phyloP scores from a whole-genome alignment of 1,284 basidiomycete genomes.

The Cystobasidium sp. region DNA sequence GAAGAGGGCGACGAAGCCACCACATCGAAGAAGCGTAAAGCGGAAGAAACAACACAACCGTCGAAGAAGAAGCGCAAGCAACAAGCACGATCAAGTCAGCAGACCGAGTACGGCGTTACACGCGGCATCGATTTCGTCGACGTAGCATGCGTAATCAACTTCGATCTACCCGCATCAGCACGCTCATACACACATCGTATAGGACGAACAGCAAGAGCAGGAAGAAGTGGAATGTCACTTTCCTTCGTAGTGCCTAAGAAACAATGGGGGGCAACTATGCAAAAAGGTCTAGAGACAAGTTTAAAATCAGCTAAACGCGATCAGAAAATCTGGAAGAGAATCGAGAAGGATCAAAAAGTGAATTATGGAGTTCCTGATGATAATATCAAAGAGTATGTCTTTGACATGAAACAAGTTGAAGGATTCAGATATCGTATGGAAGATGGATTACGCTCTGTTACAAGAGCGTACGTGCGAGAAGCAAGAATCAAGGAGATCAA shows the following conservation, averaged over 20 bases:
- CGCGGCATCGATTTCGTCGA: constrained; percentile 97
- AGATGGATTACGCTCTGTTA: constrained; percentile 88
- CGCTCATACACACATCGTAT: constrained; percentile 96
- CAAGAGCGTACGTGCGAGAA: constrained; percentile 81
- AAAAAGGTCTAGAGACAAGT: constrained; percentile 65
- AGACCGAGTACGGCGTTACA: constrained; percentile 87
- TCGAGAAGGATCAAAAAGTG: constrained; percentile 71
- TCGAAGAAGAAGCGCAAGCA: constrained; percentile 30
- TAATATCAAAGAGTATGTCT: constrained; percentile 81
- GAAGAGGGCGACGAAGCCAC: constrained; percentile 22
- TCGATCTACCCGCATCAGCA: constrained; percentile 87
- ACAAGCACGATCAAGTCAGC: constrained; percentile 23
- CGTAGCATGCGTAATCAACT: constrained; percentile 97
- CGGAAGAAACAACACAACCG: not conserved
- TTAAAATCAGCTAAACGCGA: constrained; percentile 71
- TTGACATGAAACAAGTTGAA: constrained; percentile 92
- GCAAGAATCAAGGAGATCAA: constrained; percentile 94
- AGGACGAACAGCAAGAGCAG: constrained; percentile 79
- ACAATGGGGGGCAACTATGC: constrained; percentile 72
- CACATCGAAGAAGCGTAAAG: constrained; percentile 52
- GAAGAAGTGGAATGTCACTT: constrained; percentile 87
- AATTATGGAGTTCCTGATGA: constrained; percentile 54
- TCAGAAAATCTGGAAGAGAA: constrained; percentile 75
- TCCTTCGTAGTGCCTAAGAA: constrained; percentile 82
- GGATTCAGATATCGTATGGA: constrained; percentile 99